phyloP scores from a whole-genome alignment of 2,329 filamentous ascomycete genomes.

The Podosphaera leucotricha region DNA sequence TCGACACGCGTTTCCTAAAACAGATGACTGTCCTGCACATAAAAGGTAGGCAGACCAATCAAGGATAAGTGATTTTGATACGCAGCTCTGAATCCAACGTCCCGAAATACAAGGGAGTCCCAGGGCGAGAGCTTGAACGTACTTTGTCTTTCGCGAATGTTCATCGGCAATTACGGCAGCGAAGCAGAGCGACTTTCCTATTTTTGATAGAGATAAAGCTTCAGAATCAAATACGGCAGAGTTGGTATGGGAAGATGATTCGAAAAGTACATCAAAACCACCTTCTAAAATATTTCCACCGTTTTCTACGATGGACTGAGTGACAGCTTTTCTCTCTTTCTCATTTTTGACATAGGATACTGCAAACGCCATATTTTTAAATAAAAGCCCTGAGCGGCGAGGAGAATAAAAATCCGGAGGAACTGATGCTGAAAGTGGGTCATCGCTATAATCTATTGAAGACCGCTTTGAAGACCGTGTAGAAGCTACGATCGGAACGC shows the following conservation, averaged over 20 bases:
- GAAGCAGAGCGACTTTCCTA: constrained; percentile 40
- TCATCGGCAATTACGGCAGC: constrained; percentile 67
- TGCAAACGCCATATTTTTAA: constrained; percentile 69
- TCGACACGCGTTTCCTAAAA: constrained; percentile 52
- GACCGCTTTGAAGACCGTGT: constrained; percentile 7
- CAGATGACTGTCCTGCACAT: constrained; percentile 57
- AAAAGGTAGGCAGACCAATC: constrained; percentile 67
- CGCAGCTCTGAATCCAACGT: constrained; percentile 57
- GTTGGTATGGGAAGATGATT: constrained; percentile 4
- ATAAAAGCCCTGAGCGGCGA: constrained; percentile 22
- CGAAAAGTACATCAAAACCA: constrained; percentile 67
- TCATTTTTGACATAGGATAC: constrained; percentile 41
- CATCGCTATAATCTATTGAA: constrained; percentile 7
- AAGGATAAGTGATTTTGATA: constrained; percentile 34
- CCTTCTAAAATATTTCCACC: constrained; percentile 49
- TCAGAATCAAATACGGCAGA: constrained; percentile 4
- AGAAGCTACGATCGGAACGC: background rate
- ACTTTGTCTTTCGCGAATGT: constrained; percentile 72
- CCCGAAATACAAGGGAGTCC: constrained; percentile 67
- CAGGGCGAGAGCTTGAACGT: constrained; percentile 80
- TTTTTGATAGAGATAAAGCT: constrained; percentile 28
- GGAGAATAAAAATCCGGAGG: background rate
- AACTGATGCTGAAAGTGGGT: constrained; percentile 7
- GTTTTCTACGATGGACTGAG: constrained; percentile 38
- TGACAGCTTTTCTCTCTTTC: constrained; percentile 33